phyloP scores from a whole-genome alignment of 306 rosid species.

The Alnus glutinosa region DNA sequence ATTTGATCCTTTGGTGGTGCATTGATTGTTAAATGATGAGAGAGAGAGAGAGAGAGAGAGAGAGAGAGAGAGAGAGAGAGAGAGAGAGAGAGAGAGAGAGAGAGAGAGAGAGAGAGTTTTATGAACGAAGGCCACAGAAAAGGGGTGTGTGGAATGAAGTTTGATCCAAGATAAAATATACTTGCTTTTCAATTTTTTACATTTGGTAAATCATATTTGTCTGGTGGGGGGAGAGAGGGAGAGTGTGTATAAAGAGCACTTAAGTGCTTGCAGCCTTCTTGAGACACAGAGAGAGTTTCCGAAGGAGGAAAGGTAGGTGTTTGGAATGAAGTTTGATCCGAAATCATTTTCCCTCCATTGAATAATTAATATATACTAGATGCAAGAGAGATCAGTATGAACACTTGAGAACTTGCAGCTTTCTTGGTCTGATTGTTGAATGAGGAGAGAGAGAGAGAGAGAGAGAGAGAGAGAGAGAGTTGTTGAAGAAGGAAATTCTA shows the following conservation, averaged over 20 bases:
- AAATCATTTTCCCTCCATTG: constrained; percentile 40
- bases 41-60: constrained; percentile 18
- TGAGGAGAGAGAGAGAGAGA: too few relatives aligned
- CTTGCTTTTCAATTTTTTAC: too few relatives aligned
- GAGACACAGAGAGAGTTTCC: too few relatives aligned
- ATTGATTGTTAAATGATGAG: constrained; percentile 36
- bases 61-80: constrained; percentile 23
- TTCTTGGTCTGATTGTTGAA: constrained; percentile 6
- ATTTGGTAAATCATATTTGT: too few relatives aligned
- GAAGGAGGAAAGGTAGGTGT: constrained; percentile 19
- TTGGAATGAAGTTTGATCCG: constrained; percentile 67
- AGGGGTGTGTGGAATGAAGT: constrained; percentile 60
- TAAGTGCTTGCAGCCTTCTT: too few relatives aligned
- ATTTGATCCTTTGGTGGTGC: constrained; percentile 28
- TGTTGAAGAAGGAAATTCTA: too few relatives aligned
- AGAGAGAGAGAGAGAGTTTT: constrained; percentile 12
- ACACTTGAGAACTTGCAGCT: not conserved
- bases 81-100: constrained; percentile 7
- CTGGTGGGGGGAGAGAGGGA: too few relatives aligned
- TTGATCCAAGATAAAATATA: constrained; percentile 29
- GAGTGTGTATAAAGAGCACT: too few relatives aligned
- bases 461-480: too few relatives aligned
- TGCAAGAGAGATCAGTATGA: constrained; percentile 1
- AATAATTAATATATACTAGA: not conserved
- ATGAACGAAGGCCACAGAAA: constrained; percentile 27